Evolutionary conservation across 768 basidiomycete species (phyloP).

Genomic region (Russula griseocarnosa): DNA sequence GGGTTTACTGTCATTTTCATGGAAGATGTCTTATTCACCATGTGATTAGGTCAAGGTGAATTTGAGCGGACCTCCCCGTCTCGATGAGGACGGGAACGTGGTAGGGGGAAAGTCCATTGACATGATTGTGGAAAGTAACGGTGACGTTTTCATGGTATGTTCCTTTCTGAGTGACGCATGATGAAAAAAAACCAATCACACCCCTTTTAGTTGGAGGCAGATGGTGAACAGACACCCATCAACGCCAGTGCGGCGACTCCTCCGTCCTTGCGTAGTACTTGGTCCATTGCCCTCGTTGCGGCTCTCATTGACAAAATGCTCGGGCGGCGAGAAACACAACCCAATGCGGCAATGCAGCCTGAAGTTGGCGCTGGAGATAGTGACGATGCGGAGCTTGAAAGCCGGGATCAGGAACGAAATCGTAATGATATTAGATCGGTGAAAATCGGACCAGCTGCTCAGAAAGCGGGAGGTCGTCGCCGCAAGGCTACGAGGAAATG

Average conservation of each 20-base stretch:
- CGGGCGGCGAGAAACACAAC: slow-evolving; percentile 23
- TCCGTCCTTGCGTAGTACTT: slow-evolving; percentile 62
- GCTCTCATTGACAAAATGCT: slow-evolving; percentile 32
- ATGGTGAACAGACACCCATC: slow-evolving; percentile 49
- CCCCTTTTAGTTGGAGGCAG: slow-evolving; percentile 51
- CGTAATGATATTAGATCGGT: slow-evolving; percentile 31
- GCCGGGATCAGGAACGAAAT: slow-evolving; percentile 36
- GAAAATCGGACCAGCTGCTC: slow-evolving; percentile 38
- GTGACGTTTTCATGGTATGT: slow-evolving; percentile 72
- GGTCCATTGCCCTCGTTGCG: slow-evolving; percentile 55
- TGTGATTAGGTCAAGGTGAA: slow-evolving; percentile 62
- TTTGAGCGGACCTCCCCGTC: slow-evolving; percentile 48
- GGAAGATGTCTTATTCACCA: background rate
- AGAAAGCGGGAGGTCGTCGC: slow-evolving; percentile 60
- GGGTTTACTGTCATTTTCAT: slow-evolving; percentile 10
- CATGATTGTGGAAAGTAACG: slow-evolving; percentile 70
- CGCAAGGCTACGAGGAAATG: slow-evolving; percentile 55
- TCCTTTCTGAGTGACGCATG: slow-evolving; percentile 5
- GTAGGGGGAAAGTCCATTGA: slow-evolving; percentile 57
- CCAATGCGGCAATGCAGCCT: background rate
- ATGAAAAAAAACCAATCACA: slow-evolving; percentile 11
- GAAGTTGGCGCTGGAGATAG: slow-evolving; percentile 43
- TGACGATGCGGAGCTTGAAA: slow-evolving; percentile 38
- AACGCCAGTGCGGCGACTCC: slow-evolving; percentile 45
- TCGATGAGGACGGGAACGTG: slow-evolving; percentile 55